Base-by-base conservation (phyloP, 164 flowering plant species). In the Tinospora cordifolia region DNA sequence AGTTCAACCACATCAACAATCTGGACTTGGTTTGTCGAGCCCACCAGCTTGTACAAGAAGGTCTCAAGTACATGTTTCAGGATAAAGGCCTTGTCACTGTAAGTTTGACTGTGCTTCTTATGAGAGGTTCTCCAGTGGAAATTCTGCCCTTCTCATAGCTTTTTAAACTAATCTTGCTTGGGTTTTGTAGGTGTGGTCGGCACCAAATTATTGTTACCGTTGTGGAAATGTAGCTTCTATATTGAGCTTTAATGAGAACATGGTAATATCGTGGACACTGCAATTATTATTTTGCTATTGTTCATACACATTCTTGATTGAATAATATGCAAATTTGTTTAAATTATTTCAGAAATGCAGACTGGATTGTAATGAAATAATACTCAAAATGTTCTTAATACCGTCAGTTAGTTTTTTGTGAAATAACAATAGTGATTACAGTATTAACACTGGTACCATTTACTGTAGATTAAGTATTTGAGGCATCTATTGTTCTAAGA, bases 191-290 rank as follows among this genome's bases (percentile, higher is more conserved):
- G 98, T 93, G 13, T 95, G 97, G 97, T 92, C 97, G 74, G 97
- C 98, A 63, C 97, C 97, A 66, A 92, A 95, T 77, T 95, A 95
- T 78, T 92, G 99, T 75, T 95, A 95, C 68, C 89, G 99, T 0
- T 95, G 99, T 87, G 99, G 98, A 58, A 95, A 95, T 78, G 99
- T 95, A 14, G 99, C 99, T 76, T 95, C 99, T 65, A 95, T 95
- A 69, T 84, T 95, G 87, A 90, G 98, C 86, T 94, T 94, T 77
- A 91, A 89, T 74, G 78, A 83, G 83, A 93, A 93, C 85, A 57
- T 92, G 96, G 97, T 92, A 92, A 72, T 84, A 87, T 58, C 87
- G 88, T 38, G 84, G 86, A 78, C 83, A n/a, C n/a, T 51, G 17
- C 46, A 8, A 0, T 8, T 41, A 0, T 51, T 51, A 51, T 15